These are phyloP conservation scores for Microbotryum silenes-acaulis DNA, from an alignment of 1,284 basidiomycete species.

Conservation along the genomic window DNA sequence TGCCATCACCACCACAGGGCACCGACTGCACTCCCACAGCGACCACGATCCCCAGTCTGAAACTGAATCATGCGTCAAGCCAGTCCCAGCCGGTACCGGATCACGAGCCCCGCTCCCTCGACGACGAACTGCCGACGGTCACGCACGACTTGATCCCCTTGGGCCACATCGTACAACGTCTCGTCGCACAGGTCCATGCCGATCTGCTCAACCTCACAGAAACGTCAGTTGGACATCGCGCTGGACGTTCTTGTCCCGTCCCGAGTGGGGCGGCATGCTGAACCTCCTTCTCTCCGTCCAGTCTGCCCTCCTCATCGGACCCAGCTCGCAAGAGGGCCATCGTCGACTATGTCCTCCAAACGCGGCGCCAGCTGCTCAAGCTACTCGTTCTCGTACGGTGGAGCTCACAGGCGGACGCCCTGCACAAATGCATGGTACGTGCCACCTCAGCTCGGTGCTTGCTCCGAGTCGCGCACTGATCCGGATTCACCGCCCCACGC, in stretches of 20 bases:
- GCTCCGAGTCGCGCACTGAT: not conserved
- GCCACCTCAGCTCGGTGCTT: not conserved
- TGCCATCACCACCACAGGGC: not conserved
- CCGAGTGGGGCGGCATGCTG: not conserved
- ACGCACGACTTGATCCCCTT: conserved; percentile 65
- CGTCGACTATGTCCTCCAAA: conserved; percentile 78
- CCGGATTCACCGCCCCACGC: not conserved
- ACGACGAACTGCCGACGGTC: conserved; percentile 66
- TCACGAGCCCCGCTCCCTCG: conserved; percentile 45
- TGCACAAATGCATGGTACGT: conserved; percentile 69
- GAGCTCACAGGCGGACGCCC: conserved; percentile 66
- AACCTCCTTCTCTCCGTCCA: conserved; percentile 37
- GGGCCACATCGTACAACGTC: conserved; percentile 63
- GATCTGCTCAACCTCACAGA: conserved; percentile 75
- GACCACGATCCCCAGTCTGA: not conserved
- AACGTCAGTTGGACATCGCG: conserved; percentile 52
- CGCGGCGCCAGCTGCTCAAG: conserved; percentile 81
- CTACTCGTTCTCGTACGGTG: conserved; percentile 75
- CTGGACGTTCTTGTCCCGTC: no score
- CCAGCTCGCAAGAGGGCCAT: conserved; percentile 68
- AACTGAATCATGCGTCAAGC: not conserved
- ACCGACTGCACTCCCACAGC: no score
- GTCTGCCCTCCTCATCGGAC: conserved; percentile 75
- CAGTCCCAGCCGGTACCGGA: not conserved
- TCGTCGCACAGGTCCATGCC: conserved; percentile 70